Percentiles rank a stretch among this genome's conserved stretches.
Conservation (phyloP, 2,329 filamentous ascomycete species). For the Colletotrichum sp. region DNA sequence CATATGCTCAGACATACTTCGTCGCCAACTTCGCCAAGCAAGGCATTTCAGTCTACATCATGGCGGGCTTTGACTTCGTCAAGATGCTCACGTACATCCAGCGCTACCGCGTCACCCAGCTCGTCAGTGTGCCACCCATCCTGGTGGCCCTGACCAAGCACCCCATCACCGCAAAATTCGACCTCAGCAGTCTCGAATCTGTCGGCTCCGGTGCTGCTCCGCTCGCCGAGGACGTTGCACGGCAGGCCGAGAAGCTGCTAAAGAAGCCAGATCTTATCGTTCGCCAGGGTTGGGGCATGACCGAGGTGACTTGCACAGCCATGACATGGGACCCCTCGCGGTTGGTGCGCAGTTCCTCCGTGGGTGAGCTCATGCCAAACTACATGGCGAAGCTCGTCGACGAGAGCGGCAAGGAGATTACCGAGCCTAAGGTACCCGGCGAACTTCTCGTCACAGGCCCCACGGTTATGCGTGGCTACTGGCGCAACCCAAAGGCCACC, state of each 20-base stretch:
- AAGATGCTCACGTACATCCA: conserved; percentile 72
- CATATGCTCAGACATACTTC: conserved; percentile 74
- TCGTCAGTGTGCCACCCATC: conserved; percentile 76
- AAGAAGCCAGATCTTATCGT: conserved; percentile 33
- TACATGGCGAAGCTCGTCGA: conserved; percentile 70
- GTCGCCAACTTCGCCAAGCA: conserved; percentile 61
- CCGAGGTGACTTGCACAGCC: conserved; percentile 75
- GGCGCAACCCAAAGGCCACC: conserved; percentile 72
- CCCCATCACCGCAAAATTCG: conserved; percentile 66
- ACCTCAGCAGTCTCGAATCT: conserved; percentile 67
- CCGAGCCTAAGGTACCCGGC: conserved; percentile 57
- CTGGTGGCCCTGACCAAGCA: conserved; percentile 75
- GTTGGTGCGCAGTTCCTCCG: conserved; percentile 44
- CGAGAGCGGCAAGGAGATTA: conserved; percentile 56
- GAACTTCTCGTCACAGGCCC: conserved; percentile 77
- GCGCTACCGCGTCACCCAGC: conserved; percentile 68
- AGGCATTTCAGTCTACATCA: conserved; percentile 74
- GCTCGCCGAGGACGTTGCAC: conserved; percentile 58
- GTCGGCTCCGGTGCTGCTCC: conserved; percentile 74
- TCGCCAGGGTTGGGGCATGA: conserved; percentile 87
- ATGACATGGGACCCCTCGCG: conserved; percentile 65
- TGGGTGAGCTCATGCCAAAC: conserved; percentile 74
- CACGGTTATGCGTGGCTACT: conserved; percentile 78
- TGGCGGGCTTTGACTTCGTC: conserved; percentile 78
- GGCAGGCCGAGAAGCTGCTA: conserved; percentile 59